These are phyloP conservation scores for Eimeria necatrix DNA, from an alignment of 169 alveolate species.

Conservation along the genomic window DNA sequence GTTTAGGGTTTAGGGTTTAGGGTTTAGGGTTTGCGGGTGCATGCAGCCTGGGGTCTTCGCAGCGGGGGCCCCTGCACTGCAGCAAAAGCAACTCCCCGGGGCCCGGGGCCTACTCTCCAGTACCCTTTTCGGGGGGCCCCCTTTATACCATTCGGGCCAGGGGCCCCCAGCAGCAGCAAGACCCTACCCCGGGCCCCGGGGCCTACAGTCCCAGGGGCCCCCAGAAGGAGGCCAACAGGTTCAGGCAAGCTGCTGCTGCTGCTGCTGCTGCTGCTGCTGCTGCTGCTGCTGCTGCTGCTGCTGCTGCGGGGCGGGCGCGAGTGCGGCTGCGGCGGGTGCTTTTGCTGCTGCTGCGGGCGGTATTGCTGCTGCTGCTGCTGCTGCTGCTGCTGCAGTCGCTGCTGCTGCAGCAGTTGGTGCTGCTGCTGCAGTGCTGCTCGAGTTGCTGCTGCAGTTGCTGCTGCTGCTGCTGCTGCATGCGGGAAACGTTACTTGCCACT, in stretches of 20 bases:
- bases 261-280: too few relatives aligned
- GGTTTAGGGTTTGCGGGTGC: too few relatives aligned
- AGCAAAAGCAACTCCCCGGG: slow-evolving; percentile 19
- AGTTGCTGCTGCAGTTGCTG: too few relatives aligned
- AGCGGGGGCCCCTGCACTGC: neutral
- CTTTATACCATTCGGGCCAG: slow-evolving; percentile 2
- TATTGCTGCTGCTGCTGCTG: neutral
- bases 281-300: too few relatives aligned
- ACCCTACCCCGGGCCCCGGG: slow-evolving; percentile 63
- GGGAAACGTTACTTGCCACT: too few relatives aligned
- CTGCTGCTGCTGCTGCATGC: too few relatives aligned
- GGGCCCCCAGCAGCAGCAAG: neutral
- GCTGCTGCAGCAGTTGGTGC: neutral
- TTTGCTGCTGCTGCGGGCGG: too few relatives aligned
- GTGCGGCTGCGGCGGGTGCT: too few relatives aligned
- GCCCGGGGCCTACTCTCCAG: slow-evolving; percentile 57
- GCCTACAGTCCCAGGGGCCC: slow-evolving; percentile 48
- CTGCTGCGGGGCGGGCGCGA: too few relatives aligned
- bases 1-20: too few relatives aligned
- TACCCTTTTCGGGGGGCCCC: neutral
- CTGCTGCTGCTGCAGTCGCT: neutral
- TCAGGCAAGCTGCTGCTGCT: slow-evolving; percentile 5
- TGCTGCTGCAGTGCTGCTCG: neutral
- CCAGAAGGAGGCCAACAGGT: slow-evolving; percentile 51
- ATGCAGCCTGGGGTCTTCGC: slow-evolving; percentile 9